Evolutionary conservation across 2,329 filamentous ascomycete genomes (phyloP), one percentile per base, ranked within the genome.

Genomic region (Pleurostoma richardsiae): DNA sequence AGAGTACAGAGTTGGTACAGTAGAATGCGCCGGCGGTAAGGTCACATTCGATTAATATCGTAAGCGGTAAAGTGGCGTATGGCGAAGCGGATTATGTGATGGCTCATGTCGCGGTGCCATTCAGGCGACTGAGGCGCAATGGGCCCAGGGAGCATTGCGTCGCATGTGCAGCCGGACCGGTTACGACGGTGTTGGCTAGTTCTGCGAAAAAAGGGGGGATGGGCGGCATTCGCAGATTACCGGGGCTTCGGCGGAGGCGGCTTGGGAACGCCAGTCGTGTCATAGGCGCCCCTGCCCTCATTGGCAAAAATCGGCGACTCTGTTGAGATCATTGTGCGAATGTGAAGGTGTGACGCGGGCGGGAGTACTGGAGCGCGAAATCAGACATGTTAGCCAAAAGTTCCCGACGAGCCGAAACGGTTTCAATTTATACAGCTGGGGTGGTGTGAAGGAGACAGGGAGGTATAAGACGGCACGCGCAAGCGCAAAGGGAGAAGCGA

Each of bases 211-310:
- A 19, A 19, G 19, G 19, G 19, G 19, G 19, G 19, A 19, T 19
- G 19, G 19, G 19, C 19, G 19, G 19, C 19, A 19, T 19, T 19
- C 19, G 19, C 19, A 19, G 19, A 30, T 61, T 64, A 64, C 50
- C 60, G 57, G 38, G 62, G 59, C 58, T 66, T 65, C 30, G 63
- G 64, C 46, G 62, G 64, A 43, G 60, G 59, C 8, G 64, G 64
- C 56, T 67, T 67, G 31, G 62, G 63, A 7, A 66, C 61, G 29
- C 64, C 64, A 29, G 64, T 66, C 47, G 63, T 67, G 51, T 67
- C 64, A 46, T 67, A 67, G 50, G 63, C 64, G 29, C 63, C 63
- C 10, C 64, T 59, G 55, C 63, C 64, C 46, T 63, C 59, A 59
- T 66, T 65, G 57, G 57, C 49, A 41, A 53, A 50, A 39, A 49